Percentiles rank a stretch among this genome's conserved stretches.
Conservation (phyloP, 2,329 filamentous ascomycete species). For the Stemphylium vesicarium region DNA sequence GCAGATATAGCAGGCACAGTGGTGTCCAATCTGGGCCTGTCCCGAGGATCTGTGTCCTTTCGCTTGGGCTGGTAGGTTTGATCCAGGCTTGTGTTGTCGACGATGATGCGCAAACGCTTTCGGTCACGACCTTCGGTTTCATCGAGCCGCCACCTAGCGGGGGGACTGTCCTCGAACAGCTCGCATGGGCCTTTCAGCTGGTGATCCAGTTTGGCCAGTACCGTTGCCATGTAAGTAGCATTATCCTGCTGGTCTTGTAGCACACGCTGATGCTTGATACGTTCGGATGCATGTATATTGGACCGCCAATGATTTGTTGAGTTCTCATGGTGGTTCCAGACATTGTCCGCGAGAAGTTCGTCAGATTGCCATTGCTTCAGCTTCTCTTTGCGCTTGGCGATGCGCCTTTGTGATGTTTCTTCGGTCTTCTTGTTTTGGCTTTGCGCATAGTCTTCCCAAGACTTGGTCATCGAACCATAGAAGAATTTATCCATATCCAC, state of each 20-base stretch:
- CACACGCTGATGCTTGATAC: constrained; percentile 86
- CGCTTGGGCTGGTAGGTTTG: constrained; percentile 86
- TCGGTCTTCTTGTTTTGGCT: constrained; percentile 81
- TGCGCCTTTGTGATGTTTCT: constrained; percentile 73
- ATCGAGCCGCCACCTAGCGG: constrained; percentile 87
- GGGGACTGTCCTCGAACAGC: constrained; percentile 71
- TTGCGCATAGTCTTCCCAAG: constrained; percentile 87
- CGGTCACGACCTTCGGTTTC: constrained; percentile 94
- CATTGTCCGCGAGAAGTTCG: constrained; percentile 70
- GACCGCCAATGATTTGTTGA: constrained; percentile 91
- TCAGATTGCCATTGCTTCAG: constrained; percentile 81
- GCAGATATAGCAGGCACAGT: constrained; percentile 43
- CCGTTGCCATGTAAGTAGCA: constrained; percentile 74
- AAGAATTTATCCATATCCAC: constrained; percentile 82
- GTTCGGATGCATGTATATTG: constrained; percentile 91
- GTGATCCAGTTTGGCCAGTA: constrained; percentile 78
- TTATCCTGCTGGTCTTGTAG: constrained; percentile 95
- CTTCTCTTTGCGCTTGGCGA: constrained; percentile 79
- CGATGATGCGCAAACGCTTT: constrained; percentile 87
- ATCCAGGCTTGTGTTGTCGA: constrained; percentile 70
- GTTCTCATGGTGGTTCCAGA: constrained; percentile 81
- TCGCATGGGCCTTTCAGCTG: constrained; percentile 81
- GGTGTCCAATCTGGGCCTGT: constrained; percentile 57
- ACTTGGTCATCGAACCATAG: constrained; percentile 77
- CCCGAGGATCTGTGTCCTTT: constrained; percentile 64